Conservation (phyloP, 176 grass and related monocot species). For the Melocanna baccifera region DNA sequence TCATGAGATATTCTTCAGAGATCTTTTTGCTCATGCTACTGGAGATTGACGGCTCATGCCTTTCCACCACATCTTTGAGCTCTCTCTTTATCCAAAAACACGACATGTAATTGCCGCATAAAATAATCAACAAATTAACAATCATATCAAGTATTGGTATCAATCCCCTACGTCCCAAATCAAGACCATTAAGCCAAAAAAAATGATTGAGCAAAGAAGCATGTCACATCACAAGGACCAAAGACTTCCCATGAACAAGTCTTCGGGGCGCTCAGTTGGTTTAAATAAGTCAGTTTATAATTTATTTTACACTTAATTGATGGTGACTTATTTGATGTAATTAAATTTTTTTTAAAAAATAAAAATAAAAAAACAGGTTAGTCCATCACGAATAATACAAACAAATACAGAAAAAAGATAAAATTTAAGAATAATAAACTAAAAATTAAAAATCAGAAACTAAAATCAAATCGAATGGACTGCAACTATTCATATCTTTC, state of each 20-base stretch:
- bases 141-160: not conserved
- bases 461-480: too few species aligned
- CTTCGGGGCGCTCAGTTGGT: too few species aligned
- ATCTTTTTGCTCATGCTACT: slow-evolving; percentile 8
- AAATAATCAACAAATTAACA: slow-evolving; percentile 13
- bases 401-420: too few species aligned
- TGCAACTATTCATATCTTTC: not conserved
- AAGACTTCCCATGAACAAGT: not conserved
- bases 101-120: not conserved
- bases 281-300: too few species aligned
- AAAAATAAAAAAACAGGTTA: too few species aligned
- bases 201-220: not conserved
- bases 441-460: too few species aligned
- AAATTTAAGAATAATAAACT: too few species aligned
- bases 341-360: too few species aligned
- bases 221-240: not conserved
- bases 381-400: too few species aligned
- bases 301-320: too few species aligned
- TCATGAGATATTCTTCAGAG: slow-evolving; percentile 1
- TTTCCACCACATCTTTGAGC: not conserved
- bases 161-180: not conserved
- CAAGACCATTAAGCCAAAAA: not conserved
- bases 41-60: slow-evolving; percentile 9
- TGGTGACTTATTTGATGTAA: too few species aligned
- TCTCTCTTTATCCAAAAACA: not conserved